Base-by-base conservation (phyloP, 495 filamentous ascomycete genomes). In the Penicillium pulvis region DNA sequence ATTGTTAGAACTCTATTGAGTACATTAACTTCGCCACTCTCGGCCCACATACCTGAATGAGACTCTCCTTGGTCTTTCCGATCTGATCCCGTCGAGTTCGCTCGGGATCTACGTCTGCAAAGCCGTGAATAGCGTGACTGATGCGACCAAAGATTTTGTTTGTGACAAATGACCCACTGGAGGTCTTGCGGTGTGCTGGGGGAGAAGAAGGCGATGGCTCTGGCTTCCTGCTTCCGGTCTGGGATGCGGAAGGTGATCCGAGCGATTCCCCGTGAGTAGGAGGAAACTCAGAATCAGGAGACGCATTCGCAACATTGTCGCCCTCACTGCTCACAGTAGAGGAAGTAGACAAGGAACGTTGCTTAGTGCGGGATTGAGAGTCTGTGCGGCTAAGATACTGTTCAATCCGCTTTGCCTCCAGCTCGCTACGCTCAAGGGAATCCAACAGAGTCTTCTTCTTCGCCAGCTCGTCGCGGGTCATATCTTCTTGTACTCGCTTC, bases 101-200 rank as follows among this genome's bases (percentile, higher is more conserved):
- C 77, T 97, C 95, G 0, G 94, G 94, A 66, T 98, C 94, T 30
- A 93, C 90, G 71, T 98, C 94, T 4, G 93, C 92, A 66, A 97
- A 92, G 17, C 95, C 95, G 69, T 97, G 92, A 26, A 97, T 89
- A 0, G 95, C 93, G 76, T 98, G 92, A 59, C 88, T 93, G 55
- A 98, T 87, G 11, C 92, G 86, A 20, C 93, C 93, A 71, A 98
- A 97, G n/a, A 97, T 89, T 71, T 90, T 95, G 71, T 88, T 94
- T 28, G 90, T 87, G 50, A 94, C 89, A 58, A 92, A 94, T 26
- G 88, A 92, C 23, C 90, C 85, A 55, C 90, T 91, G 10, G 78
- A 70, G 45, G 83, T 85, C 71, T 93, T 93, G 68, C 85, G 85
- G 71, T 93, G 89, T 14, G 75, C 69, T 11, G 72, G 68, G 2